Evolutionary conservation across 2,329 filamentous ascomycete genomes (phyloP), one percentile per base, ranked within the genome.

Genomic region (Ophiognomonia clavigignenti-juglandacearum): DNA sequence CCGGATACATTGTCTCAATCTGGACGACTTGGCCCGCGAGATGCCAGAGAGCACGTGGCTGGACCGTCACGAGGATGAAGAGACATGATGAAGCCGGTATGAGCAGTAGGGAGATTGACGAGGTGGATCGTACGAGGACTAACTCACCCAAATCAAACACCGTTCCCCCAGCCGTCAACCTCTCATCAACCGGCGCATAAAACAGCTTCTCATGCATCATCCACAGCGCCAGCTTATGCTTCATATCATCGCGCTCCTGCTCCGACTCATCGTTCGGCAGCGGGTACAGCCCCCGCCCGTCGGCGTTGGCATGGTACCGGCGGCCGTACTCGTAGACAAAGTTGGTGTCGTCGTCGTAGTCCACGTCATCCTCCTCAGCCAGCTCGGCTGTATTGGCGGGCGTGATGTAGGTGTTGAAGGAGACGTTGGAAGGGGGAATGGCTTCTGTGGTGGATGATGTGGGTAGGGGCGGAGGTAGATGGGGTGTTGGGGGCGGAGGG

Each of bases 81-180:
- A n/a, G n/a, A n/a, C n/a, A n/a, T n/a, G n/a, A n/a, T n/a, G n/a
- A n/a, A n/a, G n/a, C n/a, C n/a, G n/a, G n/a, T n/a, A n/a, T n/a
- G n/a, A n/a, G n/a, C n/a, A n/a, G n/a, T n/a, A n/a, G n/a, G n/a
- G n/a, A n/a, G n/a, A n/a, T n/a, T n/a, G n/a, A n/a, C n/a, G n/a
- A n/a, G n/a, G n/a, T n/a, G n/a, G n/a, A n/a, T n/a, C n/a, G n/a
- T n/a, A n/a, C n/a, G 27, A 51, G 54, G 11, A 47, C 51, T 2
- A 5, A 63, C 66, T 46, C 57, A 68, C 73, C 74, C 18, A 77
- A 54, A 51, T 77, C 74, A 19, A 75, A 64, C 3, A 76, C 68
- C 39, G 69, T 61, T 0, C 59, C 71, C 1, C 71, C 72, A 3
- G 52, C 50, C 36, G 62, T 57, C 24, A 77, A 51, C 6, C 56